Conservation (phyloP, 192 early-diverging fungal genomes). For the Coemansia sp. region DNA sequence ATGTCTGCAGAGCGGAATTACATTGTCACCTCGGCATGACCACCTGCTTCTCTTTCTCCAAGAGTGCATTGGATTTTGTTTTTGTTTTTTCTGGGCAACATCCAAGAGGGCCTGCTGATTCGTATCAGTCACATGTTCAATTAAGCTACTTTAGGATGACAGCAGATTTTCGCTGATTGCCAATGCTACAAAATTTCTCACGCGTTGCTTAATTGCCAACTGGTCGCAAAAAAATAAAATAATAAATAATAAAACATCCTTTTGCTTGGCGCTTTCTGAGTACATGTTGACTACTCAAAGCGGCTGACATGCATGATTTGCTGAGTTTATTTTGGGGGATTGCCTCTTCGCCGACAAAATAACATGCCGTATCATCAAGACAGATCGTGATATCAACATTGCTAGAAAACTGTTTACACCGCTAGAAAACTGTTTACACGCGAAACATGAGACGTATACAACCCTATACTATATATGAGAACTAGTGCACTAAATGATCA, state of each 20-base stretch:
- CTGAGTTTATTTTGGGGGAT: too few species aligned
- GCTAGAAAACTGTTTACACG: too few species aligned
- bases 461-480: not conserved
- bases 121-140: not conserved
- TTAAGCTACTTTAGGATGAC: not conserved
- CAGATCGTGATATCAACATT: too few species aligned
- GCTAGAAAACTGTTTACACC: too few species aligned
- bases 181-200: not conserved
- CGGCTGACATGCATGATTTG: too few species aligned
- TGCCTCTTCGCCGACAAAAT: too few species aligned
- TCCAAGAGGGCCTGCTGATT: not conserved
- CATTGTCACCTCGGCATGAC: not conserved
- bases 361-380: too few species aligned
- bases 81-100: not conserved
- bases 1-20: conserved; percentile 8
- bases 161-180: not conserved
- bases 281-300: too few species aligned
- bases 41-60: not conserved
- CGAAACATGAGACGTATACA: not conserved
- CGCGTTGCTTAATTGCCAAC: not conserved
- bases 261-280: too few species aligned
- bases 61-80: not conserved
- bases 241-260: too few species aligned
- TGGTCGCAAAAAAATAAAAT: not conserved
- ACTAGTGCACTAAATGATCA: not conserved